Base-by-base conservation (phyloP, 495 filamentous ascomycete genomes). In the Glutinoglossum americanum region DNA sequence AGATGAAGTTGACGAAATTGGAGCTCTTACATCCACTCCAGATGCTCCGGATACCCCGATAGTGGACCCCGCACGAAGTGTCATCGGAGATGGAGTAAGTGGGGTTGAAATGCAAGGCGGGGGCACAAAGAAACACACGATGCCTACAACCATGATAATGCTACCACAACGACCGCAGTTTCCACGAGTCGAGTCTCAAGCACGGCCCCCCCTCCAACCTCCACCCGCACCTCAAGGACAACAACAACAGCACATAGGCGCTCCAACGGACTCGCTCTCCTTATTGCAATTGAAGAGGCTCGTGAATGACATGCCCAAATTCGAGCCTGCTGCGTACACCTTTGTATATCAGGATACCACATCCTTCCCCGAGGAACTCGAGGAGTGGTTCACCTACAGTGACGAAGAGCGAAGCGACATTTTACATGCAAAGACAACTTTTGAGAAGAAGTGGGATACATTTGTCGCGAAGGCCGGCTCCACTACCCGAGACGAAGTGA, bases 381-480 rank as follows among this genome's bases (percentile, higher is more conserved):
- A 95, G 62, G 92, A 97, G 69, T 97, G 89, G 90, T 98, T 98
- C 68, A 76, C 80, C 51, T 97, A 98, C 69, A 75, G 71, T 51
- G 84, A 89, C 59, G 87, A 85, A 67, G 84, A 87, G 58, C 76
- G 84, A 49, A 71, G 69, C 48, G 74, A 76, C 72, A 69, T 92
- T 53, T 73, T 81, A 45, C 73, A 78, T 39, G 80, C 83, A 35
- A 86, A 85, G 63, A 68, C 77, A 26, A 80, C 79, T 3, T 95
- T 93, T 63, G 74, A 85, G 53, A 74, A 75, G 59, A 73, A 77
- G 62, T 85, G 81, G 81, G 66, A 65, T 64, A 56, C 61, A 63
- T 61, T 63, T 53, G 59, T 63, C 73, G 73, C 68, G 56, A 55
- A 70, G 55, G 30, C 62, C 61, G 49, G 33, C 19, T 11, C n/a